Percentiles rank a stretch among this genome's conserved stretches.
phyloP scores from a whole-genome alignment of 495 filamentous ascomycete species.

The Aspergillus hancockii region DNA sequence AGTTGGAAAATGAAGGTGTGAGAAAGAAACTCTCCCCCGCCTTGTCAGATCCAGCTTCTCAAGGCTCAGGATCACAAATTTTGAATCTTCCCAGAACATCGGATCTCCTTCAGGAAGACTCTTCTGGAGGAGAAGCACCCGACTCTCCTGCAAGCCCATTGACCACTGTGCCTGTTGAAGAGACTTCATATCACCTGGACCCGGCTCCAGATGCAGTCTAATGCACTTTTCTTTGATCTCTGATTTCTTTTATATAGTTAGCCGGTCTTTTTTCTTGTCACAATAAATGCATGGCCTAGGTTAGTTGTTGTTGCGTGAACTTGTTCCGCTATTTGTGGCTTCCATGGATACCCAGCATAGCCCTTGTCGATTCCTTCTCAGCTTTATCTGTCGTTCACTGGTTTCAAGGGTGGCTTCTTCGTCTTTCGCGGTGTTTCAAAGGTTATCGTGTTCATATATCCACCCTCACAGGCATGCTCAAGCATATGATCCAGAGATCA shows the following conservation, averaged over 20 bases:
- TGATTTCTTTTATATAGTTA: background rate
- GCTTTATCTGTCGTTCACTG: background rate
- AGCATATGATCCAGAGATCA: conserved; percentile 27
- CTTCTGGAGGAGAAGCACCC: conserved; percentile 34
- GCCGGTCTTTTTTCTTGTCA: background rate
- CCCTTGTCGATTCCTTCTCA: conserved; percentile 10
- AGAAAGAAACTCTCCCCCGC: conserved; percentile 7
- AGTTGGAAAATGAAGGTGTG: conserved; percentile 21
- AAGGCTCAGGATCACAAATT: background rate
- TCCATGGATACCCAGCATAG: conserved; percentile 43
- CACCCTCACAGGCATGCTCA: conserved; percentile 22
- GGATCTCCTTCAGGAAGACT: conserved; percentile 34
- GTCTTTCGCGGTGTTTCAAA: conserved; percentile 2
- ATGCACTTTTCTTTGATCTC: background rate
- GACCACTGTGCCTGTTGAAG: conserved; percentile 6
- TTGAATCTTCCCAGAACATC: conserved; percentile 19
- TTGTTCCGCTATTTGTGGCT: conserved; percentile 27
- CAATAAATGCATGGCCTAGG: background rate
- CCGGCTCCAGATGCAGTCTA: background rate
- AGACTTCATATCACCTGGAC: background rate
- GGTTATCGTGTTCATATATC: conserved; percentile 9
- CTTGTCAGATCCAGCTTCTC: background rate
- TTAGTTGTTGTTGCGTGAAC: background rate
- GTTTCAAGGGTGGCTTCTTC: background rate
- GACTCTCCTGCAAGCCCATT: conserved; percentile 32